Evolutionary conservation across 2,329 filamentous ascomycete species (phyloP), one percentile per base, ranked within the genome.

Genomic region (Madurella fahalii): DNA sequence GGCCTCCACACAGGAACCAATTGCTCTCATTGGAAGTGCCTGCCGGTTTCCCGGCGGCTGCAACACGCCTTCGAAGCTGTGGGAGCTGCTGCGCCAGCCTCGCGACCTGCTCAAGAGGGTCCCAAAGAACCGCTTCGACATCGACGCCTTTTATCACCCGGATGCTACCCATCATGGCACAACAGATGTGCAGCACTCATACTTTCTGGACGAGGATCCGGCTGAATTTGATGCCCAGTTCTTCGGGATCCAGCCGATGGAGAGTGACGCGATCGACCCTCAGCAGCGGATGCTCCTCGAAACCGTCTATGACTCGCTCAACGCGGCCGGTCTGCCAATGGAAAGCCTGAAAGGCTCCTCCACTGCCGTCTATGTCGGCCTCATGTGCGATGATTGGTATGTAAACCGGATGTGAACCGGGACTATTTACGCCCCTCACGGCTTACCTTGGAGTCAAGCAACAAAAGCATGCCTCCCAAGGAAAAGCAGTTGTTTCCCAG

Each of bases 271-370:
- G 20, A 61, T 67, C 53, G 39, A 59, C 31, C 56, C 52, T 4
- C 56, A 57, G 41, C 60, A 57, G 53, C 51, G 54, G 4, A 5
- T 62, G 44, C 50, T 59, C 13, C 59, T 64, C 4, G 60, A 67
- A 40, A 52, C 58, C 8, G 61, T 50, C 4, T 58, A 57, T 51
- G 65, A 69, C 43, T 61, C 61, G 1, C 52, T 69, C 4, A 65
- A 69, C 41, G 63, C 63, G 2, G 69, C 67, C 1, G 73, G 73
- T 17, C 40, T 70, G 0, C 59, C 65, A 1, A 53, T 71, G n/a
- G 60, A 69, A 0, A 40, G 61, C 1, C 50, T 69, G 59, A 37
- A 58, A 5, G 67, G 66, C 2, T 61, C 64, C 2, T 60, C 62
- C 9, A 69, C 63, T 8, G 71, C 59, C 20, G 68, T 67, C 1